Conservation (phyloP, 2,329 filamentous ascomycete species). For the Emericellopsis atlantica region DNA sequence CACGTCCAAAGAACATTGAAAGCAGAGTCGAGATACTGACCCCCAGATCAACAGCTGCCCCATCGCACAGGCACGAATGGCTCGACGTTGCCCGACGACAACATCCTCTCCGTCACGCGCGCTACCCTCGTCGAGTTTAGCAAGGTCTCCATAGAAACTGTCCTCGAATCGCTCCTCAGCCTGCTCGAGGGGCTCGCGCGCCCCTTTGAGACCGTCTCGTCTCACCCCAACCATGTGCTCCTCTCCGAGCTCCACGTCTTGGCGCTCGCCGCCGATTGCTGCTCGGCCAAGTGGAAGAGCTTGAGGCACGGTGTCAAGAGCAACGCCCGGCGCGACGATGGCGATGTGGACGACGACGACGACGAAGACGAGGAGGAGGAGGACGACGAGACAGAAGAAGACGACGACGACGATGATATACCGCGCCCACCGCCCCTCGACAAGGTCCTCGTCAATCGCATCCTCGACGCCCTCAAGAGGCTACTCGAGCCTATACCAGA, state of each 20-base stretch:
- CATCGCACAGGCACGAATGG: slow-evolving; percentile 47
- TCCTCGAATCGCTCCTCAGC: slow-evolving; percentile 43
- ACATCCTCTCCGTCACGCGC: slow-evolving; percentile 47
- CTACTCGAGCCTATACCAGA: slow-evolving; percentile 49
- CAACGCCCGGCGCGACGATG: not conserved
- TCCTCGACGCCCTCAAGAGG: slow-evolving; percentile 41
- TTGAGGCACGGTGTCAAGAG: slow-evolving; percentile 15
- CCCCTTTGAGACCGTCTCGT: slow-evolving; percentile 35
- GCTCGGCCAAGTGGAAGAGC: slow-evolving; percentile 44
- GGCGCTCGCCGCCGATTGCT: slow-evolving; percentile 52
- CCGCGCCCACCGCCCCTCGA: slow-evolving; percentile 27
- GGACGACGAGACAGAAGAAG: slow-evolving; percentile 2
- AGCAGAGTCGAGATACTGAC: not conserved
- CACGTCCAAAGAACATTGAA: not conserved
- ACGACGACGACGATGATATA: slow-evolving; percentile 7
- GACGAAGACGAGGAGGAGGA: slow-evolving; percentile 6
- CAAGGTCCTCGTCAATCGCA: slow-evolving; percentile 36
- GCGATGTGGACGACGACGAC: slow-evolving; percentile 1
- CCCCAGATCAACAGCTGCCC: slow-evolving; percentile 39
- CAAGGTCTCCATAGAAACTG: slow-evolving; percentile 34
- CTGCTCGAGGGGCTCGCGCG: slow-evolving; percentile 46
- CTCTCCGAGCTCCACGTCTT: slow-evolving; percentile 54
- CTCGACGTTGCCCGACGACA: slow-evolving; percentile 46
- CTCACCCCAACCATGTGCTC: slow-evolving; percentile 46
- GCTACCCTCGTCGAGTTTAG: slow-evolving; percentile 50